Evolutionary conservation across 306 rosid species (phyloP).

Genomic region (Rubus idaeus): DNA sequence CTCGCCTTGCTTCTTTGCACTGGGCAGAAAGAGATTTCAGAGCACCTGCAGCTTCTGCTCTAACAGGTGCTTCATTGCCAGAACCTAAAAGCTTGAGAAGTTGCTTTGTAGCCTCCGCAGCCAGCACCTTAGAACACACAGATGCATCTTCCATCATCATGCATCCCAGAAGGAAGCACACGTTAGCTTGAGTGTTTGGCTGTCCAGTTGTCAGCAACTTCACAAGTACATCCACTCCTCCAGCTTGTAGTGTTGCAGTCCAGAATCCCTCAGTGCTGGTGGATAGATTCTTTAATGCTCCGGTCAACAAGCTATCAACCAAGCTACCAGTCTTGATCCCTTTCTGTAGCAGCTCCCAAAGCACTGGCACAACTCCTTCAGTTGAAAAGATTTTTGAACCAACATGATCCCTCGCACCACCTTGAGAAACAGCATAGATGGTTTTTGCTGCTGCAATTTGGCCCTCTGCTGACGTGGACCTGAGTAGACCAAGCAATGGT

Average conservation of each 20-base stretch:
- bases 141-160: conserved; percentile 95
- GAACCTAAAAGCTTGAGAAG: conserved; percentile 90
- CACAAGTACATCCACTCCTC: conserved; percentile 84
- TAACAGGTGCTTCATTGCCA: conserved; percentile 84
- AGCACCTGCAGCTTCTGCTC: conserved; percentile 99
- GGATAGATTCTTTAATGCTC: conserved; percentile 89
- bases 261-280: conserved; percentile 95
- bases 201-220: conserved; percentile 81
- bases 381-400: conserved; percentile 98
- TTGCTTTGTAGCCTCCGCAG: conserved; percentile 79
- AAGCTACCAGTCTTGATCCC: conserved; percentile 75
- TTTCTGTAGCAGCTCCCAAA: conserved; percentile 77
- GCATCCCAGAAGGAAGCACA: conserved; percentile 88
- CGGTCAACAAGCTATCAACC: conserved; percentile 84
- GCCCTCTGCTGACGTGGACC: conserved; percentile 85
- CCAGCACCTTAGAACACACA: conserved; percentile 74
- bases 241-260: conserved; percentile 80
- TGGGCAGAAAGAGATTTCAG: conserved; percentile 90
- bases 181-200: conserved; percentile 75
- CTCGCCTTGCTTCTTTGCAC: conserved; percentile 93
- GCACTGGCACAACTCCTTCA: conserved; percentile 98
- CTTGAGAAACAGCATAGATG: conserved; percentile 96
- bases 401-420: conserved; percentile 87
- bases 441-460: conserved; percentile 97
- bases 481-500: conserved; percentile 92